phyloP scores from a whole-genome alignment of 306 rosid genomes.

The Alnus glutinosa region DNA sequence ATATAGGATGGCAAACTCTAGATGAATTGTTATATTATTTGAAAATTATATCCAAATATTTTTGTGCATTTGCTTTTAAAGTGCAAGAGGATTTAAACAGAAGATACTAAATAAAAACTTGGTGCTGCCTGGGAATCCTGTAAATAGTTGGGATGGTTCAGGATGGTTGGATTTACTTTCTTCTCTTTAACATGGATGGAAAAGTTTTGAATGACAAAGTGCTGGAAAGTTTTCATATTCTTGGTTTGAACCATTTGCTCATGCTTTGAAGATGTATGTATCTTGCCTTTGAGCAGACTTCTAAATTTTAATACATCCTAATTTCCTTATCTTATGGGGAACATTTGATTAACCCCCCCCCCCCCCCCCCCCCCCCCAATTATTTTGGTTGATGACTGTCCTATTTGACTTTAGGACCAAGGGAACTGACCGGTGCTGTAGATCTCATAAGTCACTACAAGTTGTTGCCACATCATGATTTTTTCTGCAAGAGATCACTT shows the following conservation, averaged over 20 bases:
- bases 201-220: not conserved
- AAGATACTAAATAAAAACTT: not conserved
- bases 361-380: not conserved
- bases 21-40: not conserved
- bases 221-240: not conserved
- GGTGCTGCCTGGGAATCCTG: not conserved
- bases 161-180: not conserved
- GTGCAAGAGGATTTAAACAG: not conserved
- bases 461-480: conserved; percentile 79
- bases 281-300: not conserved
- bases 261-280: not conserved
- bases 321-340: not conserved
- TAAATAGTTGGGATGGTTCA: not conserved
- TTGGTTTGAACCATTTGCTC: not conserved
- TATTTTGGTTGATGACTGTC: not conserved
- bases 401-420: conserved; percentile 64
- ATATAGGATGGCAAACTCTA: not conserved
- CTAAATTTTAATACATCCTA: not conserved
- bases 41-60: too few relatives aligned
- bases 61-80: not conserved
- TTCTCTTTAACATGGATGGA: not conserved
- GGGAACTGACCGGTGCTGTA: conserved; percentile 91
- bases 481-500: conserved; percentile 92
- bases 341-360: not conserved
- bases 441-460: conserved; percentile 92